Evolutionary conservation across 768 basidiomycete species (phyloP).

Genomic region (Leccinum ochraceum): DNA sequence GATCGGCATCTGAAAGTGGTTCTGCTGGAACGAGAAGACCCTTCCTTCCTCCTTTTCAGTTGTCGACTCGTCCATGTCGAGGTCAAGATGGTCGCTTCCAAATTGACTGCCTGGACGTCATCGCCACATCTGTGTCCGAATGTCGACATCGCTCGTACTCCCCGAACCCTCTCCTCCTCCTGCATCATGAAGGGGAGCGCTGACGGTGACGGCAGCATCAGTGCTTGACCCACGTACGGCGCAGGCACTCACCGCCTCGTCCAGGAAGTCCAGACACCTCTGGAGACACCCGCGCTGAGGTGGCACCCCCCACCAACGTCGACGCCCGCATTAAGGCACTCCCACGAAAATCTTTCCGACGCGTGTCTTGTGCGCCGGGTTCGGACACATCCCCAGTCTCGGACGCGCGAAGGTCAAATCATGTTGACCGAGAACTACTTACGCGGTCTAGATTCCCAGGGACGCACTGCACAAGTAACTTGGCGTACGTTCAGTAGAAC

Average conservation of each 20-base stretch:
- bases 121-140: background rate
- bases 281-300: constrained; percentile 58
- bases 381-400: constrained; percentile 47
- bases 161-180: background rate
- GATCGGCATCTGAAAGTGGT: background rate
- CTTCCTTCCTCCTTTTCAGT: constrained; percentile 4
- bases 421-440: constrained; percentile 22
- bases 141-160: constrained; percentile 9
- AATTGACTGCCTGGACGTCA: constrained; percentile 26
- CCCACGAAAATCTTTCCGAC: constrained; percentile 69
- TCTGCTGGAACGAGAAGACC: background rate
- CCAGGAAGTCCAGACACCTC: constrained; percentile 66
- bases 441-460: constrained; percentile 30
- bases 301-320: constrained; percentile 42
- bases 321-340: constrained; percentile 49
- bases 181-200: background rate
- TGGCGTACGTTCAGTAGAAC: constrained; percentile 25
- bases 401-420: background rate
- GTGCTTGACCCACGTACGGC: background rate
- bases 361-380: constrained; percentile 40
- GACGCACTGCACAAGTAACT: constrained; percentile 27
- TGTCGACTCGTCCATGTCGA: constrained; percentile 31
- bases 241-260: constrained; percentile 4
- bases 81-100: background rate
- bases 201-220: too few relatives aligned